Base-by-base conservation (phyloP, 257 asterid genomes). In the Apocynum venetum region DNA sequence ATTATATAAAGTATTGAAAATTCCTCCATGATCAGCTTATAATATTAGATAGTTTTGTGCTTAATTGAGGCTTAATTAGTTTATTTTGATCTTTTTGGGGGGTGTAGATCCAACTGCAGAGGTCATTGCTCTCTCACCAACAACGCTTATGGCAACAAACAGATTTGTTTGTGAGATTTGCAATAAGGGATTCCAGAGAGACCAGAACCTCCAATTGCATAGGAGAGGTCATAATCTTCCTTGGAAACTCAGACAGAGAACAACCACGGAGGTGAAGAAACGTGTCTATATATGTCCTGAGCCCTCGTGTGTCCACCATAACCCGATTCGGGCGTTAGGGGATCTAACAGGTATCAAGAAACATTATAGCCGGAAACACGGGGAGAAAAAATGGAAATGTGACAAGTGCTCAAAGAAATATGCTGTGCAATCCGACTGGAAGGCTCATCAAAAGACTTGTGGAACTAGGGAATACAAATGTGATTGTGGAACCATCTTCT, bases 331-430 rank as follows among this genome's bases (percentile, higher is more conserved):
- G 2, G 98, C 97, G 4, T 77, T 93, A 3, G 98, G 98, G 12
- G 98, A 93, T 61, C 94, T 93, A 1, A 91, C 98, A 0, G 98
- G 98, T n/a, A 93, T 93, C 82, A 93, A 93, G 89, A 93, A 93
- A 77, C 98, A 93, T 55, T 93, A 81, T 17, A 90, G 98, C 72
- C 75, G 98, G 31, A 93, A 93, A 71, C 98, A 93, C 52, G 97
- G 98, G 0, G 98, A 93, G 87, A 93, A 93, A 85, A 93, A 93
- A 75, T 93, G 97, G 96, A 93, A 93, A 83, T 93, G 98, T 72
- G 97, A 91, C 46, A 91, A 91, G 65, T 93, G 98, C 70, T 87
- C 96, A 0, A 93, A 91, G 79, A 90, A 88, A 72, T 93, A 93
- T 52, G 98, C 98, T 0, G 98, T 93, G 52, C 97, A 91, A 61